Evolutionary conservation across 441 rosid genomes (phyloP), one percentile per base, ranked within the genome.

Genomic region (Croton setiger): DNA sequence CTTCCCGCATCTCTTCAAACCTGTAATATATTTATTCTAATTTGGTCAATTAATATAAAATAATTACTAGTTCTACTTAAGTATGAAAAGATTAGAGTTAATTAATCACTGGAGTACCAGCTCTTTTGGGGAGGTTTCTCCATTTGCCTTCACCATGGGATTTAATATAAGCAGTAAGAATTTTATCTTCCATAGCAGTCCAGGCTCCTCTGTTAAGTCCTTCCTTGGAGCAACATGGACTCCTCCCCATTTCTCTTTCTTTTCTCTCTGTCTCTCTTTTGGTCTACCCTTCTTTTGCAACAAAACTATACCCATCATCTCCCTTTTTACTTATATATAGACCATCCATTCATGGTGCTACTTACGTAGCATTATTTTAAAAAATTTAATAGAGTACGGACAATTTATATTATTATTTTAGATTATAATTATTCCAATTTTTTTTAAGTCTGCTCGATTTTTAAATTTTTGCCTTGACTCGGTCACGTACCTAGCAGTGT

Each of bases 191-290:
- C 6, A 71, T 64, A 33, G 83, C 88, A 12, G 93, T 88, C 93
- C 89, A 83, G 27, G 92, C 89, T 74, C 92, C 96, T 80, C 84
- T 78, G 69, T 85, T 90, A 73, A 88, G 74, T 18, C 86, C 96
- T 53, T 74, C 87, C 60, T 80, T 83, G 55, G 83, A 75, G 74
- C 85, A 79, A 57, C 87, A 81, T 66, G 89, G 87, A 17, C 67
- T 71, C 72, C 83, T 74, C 10, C 83, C 87, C 82, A 83, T 81
- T 33, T 62, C 43, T 9, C 64, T 54, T n/a, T n/a, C n/a, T 1
- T 41, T 27, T 41, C 27, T 43, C 58, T 70, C 73, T 66, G 58
- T 47, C 18, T 48, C 57, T 53, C 12, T 53, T 7, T 23, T 31
- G n/a, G n/a, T 55, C 1, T 55, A 53, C 14, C 27, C 5, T 21